phyloP scores from a whole-genome alignment of 805 yeast species.

The Diddensiella caesifluorescens region DNA sequence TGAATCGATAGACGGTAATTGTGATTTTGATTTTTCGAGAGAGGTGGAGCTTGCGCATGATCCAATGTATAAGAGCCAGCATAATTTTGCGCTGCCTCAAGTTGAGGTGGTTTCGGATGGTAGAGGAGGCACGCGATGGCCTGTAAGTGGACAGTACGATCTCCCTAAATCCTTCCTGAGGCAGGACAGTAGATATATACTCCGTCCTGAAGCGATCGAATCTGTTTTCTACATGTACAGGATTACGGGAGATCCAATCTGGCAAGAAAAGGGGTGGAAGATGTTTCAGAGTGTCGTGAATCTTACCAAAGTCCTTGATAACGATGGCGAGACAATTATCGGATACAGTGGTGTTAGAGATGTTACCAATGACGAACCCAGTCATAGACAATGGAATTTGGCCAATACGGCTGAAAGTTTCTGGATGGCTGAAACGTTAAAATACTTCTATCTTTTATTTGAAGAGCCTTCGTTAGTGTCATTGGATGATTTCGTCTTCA shows the following conservation, averaged over 20 bases:
- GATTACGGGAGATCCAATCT: conserved; percentile 52
- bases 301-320: conserved; percentile 19
- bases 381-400: conserved; percentile 61
- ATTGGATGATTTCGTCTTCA: conserved; percentile 51
- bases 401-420: conserved; percentile 51
- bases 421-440: conserved; percentile 91
- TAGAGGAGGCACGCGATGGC: conserved; percentile 22
- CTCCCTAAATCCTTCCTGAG: conserved; percentile 19
- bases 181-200: conserved; percentile 37
- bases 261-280: conserved; percentile 52
- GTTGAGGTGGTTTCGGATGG: conserved; percentile 2
- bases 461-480: conserved; percentile 39
- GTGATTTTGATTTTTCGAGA: conserved; percentile 14
- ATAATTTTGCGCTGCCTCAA: conserved; percentile 1
- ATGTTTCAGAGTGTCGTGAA: conserved; percentile 38
- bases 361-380: conserved; percentile 38
- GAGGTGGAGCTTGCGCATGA: conserved; percentile 1
- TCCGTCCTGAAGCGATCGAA: conserved; percentile 59
- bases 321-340: conserved; percentile 31
- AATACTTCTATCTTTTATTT: conserved; percentile 74
- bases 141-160: conserved; percentile 23
- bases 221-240: conserved; percentile 55
- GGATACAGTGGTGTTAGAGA: conserved; percentile 38
- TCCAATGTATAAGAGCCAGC: background rate
- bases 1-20: conserved; percentile 8